Conservation (phyloP, 352 stramenopile genomes). For the Plasmopara halstedii region DNA sequence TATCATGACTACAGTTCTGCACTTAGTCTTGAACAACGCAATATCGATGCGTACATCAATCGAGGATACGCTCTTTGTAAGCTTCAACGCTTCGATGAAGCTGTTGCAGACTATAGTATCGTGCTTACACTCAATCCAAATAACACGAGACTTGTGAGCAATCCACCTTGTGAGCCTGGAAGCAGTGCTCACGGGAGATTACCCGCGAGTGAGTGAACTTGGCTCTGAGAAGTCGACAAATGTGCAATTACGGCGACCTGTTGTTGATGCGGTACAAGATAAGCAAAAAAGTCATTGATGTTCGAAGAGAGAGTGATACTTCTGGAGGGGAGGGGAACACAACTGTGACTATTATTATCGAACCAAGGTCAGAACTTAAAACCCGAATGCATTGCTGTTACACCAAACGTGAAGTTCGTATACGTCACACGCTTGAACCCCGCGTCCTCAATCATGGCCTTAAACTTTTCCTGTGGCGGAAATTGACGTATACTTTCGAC, state of each 20-base stretch:
- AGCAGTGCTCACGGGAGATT: constrained; percentile 68
- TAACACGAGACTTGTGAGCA: constrained; percentile 78
- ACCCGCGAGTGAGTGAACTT: constrained; percentile 59
- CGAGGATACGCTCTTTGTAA: constrained; percentile 80
- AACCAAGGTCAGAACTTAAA: constrained; percentile 83
- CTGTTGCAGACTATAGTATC: constrained; percentile 68
- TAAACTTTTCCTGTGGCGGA: constrained; percentile 94
- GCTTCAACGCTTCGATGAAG: constrained; percentile 50
- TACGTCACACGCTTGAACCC: constrained; percentile 92
- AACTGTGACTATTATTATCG: too few species aligned
- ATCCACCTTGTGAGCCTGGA: constrained; percentile 80
- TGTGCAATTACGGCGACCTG: too few species aligned
- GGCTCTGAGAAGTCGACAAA: constrained; percentile 76
- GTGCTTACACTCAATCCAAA: constrained; percentile 60
- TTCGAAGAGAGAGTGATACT: too few species aligned
- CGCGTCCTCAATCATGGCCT: constrained; percentile 90
- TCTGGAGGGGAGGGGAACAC: too few species aligned
- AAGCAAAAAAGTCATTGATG: too few species aligned
- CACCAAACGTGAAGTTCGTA: constrained; percentile 95
- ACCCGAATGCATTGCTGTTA: constrained; percentile 96
- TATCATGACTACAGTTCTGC: constrained; percentile 63
- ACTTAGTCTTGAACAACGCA: constrained; percentile 51
- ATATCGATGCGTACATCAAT: constrained; percentile 79
- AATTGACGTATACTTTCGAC: constrained; percentile 99
- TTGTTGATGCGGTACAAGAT: too few species aligned